A percentile compares a stretch with the other conserved stretches of the same genome.
Evolutionary conservation across 2,329 filamentous ascomycete genomes (phyloP).

Genomic region (Catunica adiposa): DNA sequence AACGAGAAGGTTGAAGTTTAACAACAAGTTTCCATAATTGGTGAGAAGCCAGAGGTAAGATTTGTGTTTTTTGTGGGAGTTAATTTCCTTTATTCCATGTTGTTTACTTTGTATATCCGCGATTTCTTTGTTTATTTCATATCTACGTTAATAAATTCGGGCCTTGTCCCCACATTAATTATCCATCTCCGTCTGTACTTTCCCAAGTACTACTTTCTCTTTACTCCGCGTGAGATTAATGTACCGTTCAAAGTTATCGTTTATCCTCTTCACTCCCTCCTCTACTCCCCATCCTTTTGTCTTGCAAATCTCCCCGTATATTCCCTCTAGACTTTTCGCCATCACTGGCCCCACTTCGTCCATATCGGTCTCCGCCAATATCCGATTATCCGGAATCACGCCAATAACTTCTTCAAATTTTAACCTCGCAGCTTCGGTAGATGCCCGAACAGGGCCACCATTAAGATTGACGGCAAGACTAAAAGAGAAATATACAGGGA

Average conservation of each 20-base stretch:
- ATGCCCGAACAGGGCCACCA: neutral
- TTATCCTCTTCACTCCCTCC: slow-evolving; percentile 51
- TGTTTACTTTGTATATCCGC: no score
- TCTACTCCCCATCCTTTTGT: slow-evolving; percentile 63
- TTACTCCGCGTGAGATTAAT: slow-evolving; percentile 16
- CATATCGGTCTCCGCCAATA: slow-evolving; percentile 82
- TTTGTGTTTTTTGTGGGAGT: neutral
- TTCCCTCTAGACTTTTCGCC: slow-evolving; percentile 60
- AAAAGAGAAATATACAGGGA: slow-evolving; percentile 73
- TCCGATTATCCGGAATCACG: slow-evolving; percentile 55
- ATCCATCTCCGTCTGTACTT: slow-evolving; percentile 8
- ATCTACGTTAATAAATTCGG: neutral
- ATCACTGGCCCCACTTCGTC: slow-evolving; percentile 67
- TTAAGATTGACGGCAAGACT: slow-evolving; percentile 64
- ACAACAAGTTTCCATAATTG: neutral
- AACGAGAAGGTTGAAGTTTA: neutral
- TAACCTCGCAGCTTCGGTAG: neutral
- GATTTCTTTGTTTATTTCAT: no score
- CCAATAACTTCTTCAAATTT: slow-evolving; percentile 38
- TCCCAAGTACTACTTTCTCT: neutral
- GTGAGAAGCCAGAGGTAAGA: neutral
- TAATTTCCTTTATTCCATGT: slow-evolving; percentile 8
- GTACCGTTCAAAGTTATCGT: slow-evolving; percentile 62
- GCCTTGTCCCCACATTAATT: slow-evolving; percentile 6
- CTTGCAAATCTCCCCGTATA: slow-evolving; percentile 58